Evolutionary conservation across 345 rosid species (phyloP).

Genomic region (Eucalyptus urophylla): DNA sequence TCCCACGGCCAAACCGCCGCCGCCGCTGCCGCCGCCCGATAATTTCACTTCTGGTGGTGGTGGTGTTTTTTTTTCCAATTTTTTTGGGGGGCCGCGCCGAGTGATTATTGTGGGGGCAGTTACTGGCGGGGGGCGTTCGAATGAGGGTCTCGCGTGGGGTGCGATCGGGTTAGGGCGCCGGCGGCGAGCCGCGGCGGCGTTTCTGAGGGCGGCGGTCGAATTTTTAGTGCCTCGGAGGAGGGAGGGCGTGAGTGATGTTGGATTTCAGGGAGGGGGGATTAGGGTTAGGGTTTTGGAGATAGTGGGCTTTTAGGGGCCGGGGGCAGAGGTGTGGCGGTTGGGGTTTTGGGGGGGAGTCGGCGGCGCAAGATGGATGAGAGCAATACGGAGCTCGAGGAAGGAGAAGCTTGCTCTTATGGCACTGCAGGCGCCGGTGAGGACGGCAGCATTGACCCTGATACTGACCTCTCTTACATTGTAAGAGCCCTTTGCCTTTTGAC

Average conservation of each 20-base stretch:
- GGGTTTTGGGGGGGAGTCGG: not conserved
- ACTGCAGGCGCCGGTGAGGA: slow-evolving; percentile 6
- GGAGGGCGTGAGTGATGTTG: slow-evolving; percentile 22
- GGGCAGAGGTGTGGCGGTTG: not conserved
- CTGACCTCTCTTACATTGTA: slow-evolving; percentile 68
- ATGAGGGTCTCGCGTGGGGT: not conserved
- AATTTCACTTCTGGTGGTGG: not conserved
- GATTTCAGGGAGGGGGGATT: slow-evolving; percentile 46
- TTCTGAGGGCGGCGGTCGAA: not conserved
- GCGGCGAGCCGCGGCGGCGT: not conserved
- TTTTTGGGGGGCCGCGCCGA: not conserved
- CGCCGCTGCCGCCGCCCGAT: not conserved
- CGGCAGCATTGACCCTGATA: slow-evolving; percentile 39
- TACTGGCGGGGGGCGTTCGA: not conserved
- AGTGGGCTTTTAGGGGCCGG: not conserved
- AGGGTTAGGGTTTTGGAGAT: slow-evolving; percentile 6
- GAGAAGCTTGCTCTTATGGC: slow-evolving; percentile 35
- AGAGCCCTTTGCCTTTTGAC: slow-evolving; percentile 14
- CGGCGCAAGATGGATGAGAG: slow-evolving; percentile 28
- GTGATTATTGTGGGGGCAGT: not conserved
- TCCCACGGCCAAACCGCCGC: not conserved
- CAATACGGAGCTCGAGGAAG: slow-evolving; percentile 62
- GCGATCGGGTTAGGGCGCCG: not conserved
- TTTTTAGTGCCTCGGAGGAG: not conserved
- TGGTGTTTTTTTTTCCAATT: not conserved